Evolutionary conservation across 768 basidiomycete species (phyloP).

Genomic region (Dioszegia crocea): DNA sequence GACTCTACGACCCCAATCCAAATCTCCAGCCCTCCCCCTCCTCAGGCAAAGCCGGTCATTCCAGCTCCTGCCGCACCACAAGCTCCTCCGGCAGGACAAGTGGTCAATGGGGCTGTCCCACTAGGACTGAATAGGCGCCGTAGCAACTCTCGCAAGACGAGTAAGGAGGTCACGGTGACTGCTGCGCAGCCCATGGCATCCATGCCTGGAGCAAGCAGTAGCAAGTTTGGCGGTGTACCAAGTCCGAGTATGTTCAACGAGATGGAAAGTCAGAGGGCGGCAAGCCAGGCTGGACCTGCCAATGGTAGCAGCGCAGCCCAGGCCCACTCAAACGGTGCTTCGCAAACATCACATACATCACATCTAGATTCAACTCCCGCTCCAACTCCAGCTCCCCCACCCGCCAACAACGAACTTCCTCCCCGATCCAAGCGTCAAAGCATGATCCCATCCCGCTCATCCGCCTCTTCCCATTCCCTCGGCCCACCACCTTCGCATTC

Average conservation of each 20-base stretch:
- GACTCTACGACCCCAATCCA: conserved; percentile 8
- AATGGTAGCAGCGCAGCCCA: background rate
- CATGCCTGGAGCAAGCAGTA: conserved; percentile 12
- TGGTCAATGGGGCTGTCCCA: background rate
- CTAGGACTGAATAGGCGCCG: conserved; percentile 13
- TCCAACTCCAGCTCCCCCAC: background rate
- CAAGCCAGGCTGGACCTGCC: background rate
- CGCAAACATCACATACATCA: background rate
- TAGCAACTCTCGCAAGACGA: conserved; percentile 28
- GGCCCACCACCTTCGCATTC: conserved; percentile 21
- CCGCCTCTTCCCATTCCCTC: background rate
- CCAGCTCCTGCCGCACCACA: background rate
- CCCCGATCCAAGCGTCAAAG: conserved; percentile 48
- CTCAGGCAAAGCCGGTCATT: background rate
- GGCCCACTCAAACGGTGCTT: background rate
- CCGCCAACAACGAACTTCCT: conserved; percentile 42
- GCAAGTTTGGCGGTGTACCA: conserved; percentile 35
- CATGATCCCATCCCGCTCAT: conserved; percentile 29
- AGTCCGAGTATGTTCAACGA: conserved; percentile 40
- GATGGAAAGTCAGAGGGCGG: conserved; percentile 17
- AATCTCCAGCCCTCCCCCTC: background rate
- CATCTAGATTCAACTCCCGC: conserved; percentile 9
- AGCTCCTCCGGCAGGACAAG: background rate
- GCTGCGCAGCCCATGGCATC: conserved; percentile 30
- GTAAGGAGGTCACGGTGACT: conserved; percentile 39